Evolutionary conservation across 192 early-diverging fungal species (phyloP).

Genomic region (Podila clonocystis): DNA sequence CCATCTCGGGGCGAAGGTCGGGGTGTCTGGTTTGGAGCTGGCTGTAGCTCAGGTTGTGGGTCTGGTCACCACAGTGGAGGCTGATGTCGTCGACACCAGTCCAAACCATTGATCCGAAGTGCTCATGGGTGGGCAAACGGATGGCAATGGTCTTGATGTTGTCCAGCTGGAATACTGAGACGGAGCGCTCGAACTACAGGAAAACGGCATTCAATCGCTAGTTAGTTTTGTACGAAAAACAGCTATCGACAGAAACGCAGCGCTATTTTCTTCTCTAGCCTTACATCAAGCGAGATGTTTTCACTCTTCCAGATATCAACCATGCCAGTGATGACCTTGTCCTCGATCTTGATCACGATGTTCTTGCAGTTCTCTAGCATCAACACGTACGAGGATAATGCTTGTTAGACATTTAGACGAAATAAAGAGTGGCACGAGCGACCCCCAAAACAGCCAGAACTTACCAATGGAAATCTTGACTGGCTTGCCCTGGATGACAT

Average conservation of each 20-base stretch:
- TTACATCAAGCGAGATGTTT: constrained; percentile 26
- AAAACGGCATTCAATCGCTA: no score
- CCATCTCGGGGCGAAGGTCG: constrained; percentile 9
- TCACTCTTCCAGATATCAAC: constrained; percentile 48
- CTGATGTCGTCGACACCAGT: constrained; percentile 31
- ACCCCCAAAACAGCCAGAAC: no score
- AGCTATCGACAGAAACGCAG: neutral
- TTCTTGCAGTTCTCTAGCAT: constrained; percentile 46
- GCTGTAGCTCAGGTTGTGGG: constrained; percentile 23
- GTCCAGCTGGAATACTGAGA: constrained; percentile 31
- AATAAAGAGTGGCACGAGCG: no score
- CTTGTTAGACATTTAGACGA: no score
- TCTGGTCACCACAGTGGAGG: constrained; percentile 25
- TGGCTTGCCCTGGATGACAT: constrained; percentile 31
- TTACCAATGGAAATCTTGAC: constrained; percentile 48
- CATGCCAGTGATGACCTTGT: constrained; percentile 41
- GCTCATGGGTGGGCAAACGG: constrained; percentile 26
- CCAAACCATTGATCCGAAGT: constrained; percentile 51
- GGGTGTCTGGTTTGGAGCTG: constrained; percentile 33
- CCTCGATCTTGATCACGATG: constrained; percentile 29
- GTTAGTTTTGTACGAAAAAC: neutral
- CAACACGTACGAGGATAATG: neutral
- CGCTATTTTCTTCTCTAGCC: neutral
- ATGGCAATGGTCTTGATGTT: constrained; percentile 29
- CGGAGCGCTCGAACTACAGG: constrained; percentile 11